Evolutionary conservation across 148 eudicot species (phyloP).

Genomic region (Hydrangea macrophylla): DNA sequence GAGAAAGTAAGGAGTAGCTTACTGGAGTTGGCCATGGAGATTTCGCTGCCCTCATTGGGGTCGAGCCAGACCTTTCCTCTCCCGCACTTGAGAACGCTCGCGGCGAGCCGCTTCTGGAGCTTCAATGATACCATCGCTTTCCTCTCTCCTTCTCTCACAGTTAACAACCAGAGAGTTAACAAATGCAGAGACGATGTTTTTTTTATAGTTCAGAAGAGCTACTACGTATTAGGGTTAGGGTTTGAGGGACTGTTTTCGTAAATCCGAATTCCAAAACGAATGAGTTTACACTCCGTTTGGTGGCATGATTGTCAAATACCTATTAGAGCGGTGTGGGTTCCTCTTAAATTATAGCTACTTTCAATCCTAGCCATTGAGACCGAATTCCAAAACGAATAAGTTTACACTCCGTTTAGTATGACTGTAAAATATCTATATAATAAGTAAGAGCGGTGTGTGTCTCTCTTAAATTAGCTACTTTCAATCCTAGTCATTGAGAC

Average conservation of each 20-base stretch:
- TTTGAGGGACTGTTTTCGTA: conserved; percentile 1
- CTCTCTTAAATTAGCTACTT: no score
- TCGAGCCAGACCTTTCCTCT: conserved; percentile 55
- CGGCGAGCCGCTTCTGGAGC: conserved; percentile 57
- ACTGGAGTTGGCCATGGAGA: conserved; percentile 66
- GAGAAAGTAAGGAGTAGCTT: conserved; percentile 17
- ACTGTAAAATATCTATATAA: no score
- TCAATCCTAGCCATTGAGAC: no score
- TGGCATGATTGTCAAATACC: no score
- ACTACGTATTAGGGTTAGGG: conserved; percentile 8
- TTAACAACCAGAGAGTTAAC: not conserved
- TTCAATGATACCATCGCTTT: conserved; percentile 47
- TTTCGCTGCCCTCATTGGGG: conserved; percentile 50
- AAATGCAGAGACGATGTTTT: not conserved
- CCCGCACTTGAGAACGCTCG: conserved; percentile 45
- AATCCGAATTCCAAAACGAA: not conserved
- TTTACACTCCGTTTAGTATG: no score
- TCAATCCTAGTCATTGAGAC: no score
- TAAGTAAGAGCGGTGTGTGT: no score
- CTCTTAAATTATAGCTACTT: no score
- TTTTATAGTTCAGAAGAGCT: not conserved
- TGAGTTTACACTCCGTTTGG: no score
- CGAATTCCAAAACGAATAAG: no score
- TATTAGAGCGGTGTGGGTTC: no score
- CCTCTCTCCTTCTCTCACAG: conserved; percentile 13